A percentile compares a stretch with the other conserved stretches of the same genome.
phyloP scores from a whole-genome alignment of 495 filamentous ascomycete species.

The Penicillium herquei region DNA sequence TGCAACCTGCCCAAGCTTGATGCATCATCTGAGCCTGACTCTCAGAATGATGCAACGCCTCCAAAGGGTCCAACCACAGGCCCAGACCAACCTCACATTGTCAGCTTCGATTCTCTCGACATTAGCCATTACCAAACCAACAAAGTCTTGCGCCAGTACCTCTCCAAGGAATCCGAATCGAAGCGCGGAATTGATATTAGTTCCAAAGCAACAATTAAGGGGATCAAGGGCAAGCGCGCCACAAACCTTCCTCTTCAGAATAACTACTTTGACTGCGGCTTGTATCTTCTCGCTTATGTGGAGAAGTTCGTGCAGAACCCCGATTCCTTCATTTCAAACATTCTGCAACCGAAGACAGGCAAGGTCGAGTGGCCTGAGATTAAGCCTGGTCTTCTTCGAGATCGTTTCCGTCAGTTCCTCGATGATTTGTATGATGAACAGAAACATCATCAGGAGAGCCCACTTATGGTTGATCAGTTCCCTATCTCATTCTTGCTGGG shows the following conservation, averaged over 20 bases:
- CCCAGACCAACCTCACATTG: conserved; percentile 60
- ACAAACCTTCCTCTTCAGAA: conserved; percentile 71
- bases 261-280: conserved; percentile 86
- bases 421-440: conserved; percentile 50
- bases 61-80: neutral
- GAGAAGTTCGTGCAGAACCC: conserved; percentile 74
- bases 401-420: conserved; percentile 52
- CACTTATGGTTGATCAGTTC: conserved; percentile 29
- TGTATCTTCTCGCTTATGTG: conserved; percentile 81
- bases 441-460: conserved; percentile 11
- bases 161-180: conserved; percentile 65
- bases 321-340: conserved; percentile 57
- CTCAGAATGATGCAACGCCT: conserved; percentile 12
- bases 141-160: conserved; percentile 69
- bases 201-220: conserved; percentile 35
- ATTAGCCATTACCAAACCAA: conserved; percentile 58
- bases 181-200: conserved; percentile 65
- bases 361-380: conserved; percentile 55
- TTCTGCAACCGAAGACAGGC: conserved; percentile 51
- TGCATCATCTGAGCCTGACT: conserved; percentile 25
- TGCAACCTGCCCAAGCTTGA: conserved; percentile 71
- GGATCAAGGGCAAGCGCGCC: conserved; percentile 64
- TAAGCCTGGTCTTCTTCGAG: conserved; percentile 50
- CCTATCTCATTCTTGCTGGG: conserved; percentile 40
- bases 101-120: conserved; percentile 86